Percentiles rank a stretch among this genome's conserved stretches.
phyloP scores from a whole-genome alignment of 441 rosid species.

The Jatropha multifida region DNA sequence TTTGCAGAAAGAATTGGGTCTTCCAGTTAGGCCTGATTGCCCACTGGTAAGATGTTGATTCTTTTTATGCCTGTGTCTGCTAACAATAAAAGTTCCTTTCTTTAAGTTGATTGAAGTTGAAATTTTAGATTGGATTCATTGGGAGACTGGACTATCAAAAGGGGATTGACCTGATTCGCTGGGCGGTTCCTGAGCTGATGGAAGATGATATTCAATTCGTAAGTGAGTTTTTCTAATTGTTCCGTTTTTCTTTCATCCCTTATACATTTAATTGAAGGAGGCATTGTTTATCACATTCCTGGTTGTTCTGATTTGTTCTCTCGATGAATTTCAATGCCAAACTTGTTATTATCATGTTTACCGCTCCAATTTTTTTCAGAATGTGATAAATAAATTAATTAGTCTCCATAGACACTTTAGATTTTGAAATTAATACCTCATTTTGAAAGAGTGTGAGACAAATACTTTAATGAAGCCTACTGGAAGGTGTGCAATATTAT shows the following conservation, averaged over 20 bases:
- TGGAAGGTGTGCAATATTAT: neutral
- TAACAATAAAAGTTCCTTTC: constrained; percentile 6
- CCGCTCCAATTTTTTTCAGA: neutral
- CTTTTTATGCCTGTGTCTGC: constrained; percentile 1
- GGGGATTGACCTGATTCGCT: constrained; percentile 82
- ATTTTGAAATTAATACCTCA: neutral
- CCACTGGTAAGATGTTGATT: constrained; percentile 60
- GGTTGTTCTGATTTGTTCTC: neutral
- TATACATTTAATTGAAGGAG: neutral
- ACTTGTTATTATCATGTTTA: neutral
- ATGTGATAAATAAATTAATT: neutral
- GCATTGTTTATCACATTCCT: neutral
- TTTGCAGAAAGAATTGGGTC: constrained; percentile 85
- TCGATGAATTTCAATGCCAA: neutral
- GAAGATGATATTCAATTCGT: constrained; percentile 89
- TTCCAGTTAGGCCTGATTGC: constrained; percentile 74
- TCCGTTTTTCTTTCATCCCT: neutral
- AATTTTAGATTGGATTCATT: constrained; percentile 83
- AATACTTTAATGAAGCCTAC: neutral
- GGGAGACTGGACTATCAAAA: constrained; percentile 97
- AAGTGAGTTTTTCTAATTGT: constrained; percentile 41
- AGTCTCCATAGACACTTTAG: neutral
- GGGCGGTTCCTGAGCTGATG: constrained; percentile 71
- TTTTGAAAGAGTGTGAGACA: neutral
- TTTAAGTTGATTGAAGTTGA: constrained; percentile 21